These are phyloP conservation scores for Nicotiana rustica DNA, from an alignment of 305 asterid species.

Conservation along the genomic window DNA sequence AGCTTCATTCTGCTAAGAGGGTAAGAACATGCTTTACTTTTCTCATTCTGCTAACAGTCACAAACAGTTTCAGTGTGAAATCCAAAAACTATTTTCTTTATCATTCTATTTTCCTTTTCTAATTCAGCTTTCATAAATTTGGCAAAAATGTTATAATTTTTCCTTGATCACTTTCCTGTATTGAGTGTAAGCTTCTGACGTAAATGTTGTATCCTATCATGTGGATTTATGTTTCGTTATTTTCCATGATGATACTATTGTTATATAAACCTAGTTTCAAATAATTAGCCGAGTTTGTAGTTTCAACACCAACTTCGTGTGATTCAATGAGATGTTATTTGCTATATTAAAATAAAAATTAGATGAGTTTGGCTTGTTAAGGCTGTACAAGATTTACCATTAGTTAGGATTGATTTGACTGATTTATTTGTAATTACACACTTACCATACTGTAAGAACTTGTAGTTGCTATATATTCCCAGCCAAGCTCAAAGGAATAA, in stretches of 20 bases:
- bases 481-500: not conserved
- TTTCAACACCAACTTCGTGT: not conserved
- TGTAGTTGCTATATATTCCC: not conserved
- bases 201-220: not conserved
- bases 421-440: not conserved
- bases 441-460: not conserved
- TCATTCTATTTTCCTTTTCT: not conserved
- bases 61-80: not conserved
- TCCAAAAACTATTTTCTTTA: not conserved
- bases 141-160: not conserved
- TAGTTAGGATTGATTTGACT: not conserved
- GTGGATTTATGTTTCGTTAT: not conserved
- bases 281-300: not conserved
- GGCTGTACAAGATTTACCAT: not conserved
- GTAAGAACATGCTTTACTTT: conserved; percentile 45
- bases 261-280: not conserved
- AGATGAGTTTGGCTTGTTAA: not conserved
- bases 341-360: not conserved
- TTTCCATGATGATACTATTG: not conserved
- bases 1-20: conserved; percentile 62
- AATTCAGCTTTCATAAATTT: not conserved
- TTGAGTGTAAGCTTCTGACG: not conserved
- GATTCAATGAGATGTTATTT: not conserved
- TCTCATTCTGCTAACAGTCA: conserved; percentile 23
- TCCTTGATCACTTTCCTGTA: not conserved